Evolutionary conservation across 352 stramenopile species (phyloP).

Genomic region (Stephanocyclus meneghinianus): DNA sequence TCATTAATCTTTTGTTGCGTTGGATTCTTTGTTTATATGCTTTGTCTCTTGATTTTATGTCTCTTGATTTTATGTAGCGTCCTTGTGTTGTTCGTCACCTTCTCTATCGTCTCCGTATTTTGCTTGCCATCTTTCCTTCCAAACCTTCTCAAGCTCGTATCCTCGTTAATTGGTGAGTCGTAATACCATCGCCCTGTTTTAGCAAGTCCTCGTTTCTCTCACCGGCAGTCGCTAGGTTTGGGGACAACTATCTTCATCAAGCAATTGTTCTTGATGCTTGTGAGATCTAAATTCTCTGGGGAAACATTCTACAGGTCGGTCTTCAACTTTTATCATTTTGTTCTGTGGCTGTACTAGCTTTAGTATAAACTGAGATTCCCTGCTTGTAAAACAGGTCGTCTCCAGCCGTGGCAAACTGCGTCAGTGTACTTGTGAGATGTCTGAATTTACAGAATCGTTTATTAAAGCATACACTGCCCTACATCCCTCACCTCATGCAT

Average conservation of each 20-base stretch:
- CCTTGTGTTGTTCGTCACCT: slow-evolving; percentile 12
- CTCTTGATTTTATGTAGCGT: slow-evolving; percentile 9
- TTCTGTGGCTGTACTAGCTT: background rate
- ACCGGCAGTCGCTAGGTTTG: background rate
- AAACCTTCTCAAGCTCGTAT: slow-evolving; percentile 9
- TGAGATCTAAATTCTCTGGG: slow-evolving; percentile 7
- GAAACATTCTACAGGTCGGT: slow-evolving; percentile 23
- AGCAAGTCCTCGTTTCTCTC: background rate
- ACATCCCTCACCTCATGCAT: background rate
- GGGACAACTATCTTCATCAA: slow-evolving; percentile 31
- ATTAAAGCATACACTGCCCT: background rate
- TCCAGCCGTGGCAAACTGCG: slow-evolving; percentile 25
- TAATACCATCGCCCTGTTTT: background rate
- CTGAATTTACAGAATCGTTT: slow-evolving; percentile 4
- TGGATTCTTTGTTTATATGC: background rate
- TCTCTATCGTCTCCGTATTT: background rate
- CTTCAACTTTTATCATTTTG: background rate
- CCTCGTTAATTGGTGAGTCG: slow-evolving; percentile 19
- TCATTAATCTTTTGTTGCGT: background rate
- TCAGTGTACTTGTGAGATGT: slow-evolving; percentile 31
- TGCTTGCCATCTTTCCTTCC: slow-evolving; percentile 10
- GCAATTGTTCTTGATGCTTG: slow-evolving; percentile 11
- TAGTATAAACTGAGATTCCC: background rate
- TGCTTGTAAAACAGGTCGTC: slow-evolving; percentile 10
- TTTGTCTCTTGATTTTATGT: background rate